phyloP scores from a whole-genome alignment of 208 protist genomes.

The Trypanosoma rangeli region DNA sequence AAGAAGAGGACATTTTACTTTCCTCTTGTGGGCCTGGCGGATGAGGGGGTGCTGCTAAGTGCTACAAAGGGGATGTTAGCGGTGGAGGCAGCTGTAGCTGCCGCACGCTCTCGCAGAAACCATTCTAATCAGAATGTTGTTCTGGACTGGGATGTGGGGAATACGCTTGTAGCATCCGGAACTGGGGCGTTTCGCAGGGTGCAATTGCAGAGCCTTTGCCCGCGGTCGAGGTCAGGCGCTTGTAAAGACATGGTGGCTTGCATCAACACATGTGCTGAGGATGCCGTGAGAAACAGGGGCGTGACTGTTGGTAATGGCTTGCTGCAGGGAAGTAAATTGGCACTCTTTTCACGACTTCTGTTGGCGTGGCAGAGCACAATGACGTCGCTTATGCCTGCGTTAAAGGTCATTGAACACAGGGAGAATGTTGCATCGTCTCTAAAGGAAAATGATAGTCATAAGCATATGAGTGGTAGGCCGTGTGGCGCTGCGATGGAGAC shows the following conservation, averaged over 20 bases:
- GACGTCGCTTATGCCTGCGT: slow-evolving; percentile 1
- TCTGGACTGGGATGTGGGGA: slow-evolving; percentile 51
- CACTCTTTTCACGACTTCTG: slow-evolving; percentile 17
- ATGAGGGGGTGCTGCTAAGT: slow-evolving; percentile 34
- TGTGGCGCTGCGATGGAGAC: not conserved
- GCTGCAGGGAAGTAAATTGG: not conserved
- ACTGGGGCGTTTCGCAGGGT: not conserved
- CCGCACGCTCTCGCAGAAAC: not conserved
- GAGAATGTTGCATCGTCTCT: slow-evolving; percentile 21
- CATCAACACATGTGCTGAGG: slow-evolving; percentile 8
- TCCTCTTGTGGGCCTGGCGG: slow-evolving; percentile 47
- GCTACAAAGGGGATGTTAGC: slow-evolving; percentile 28
- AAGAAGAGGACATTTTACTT: slow-evolving; percentile 42
- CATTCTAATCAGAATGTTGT: not conserved
- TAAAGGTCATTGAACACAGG: not conserved
- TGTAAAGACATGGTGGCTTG: slow-evolving; percentile 1
- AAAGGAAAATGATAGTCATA: slow-evolving; percentile 6
- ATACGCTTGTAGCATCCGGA: slow-evolving; percentile 34
- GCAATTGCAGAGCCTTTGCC: slow-evolving; percentile 11
- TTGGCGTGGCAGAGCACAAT: slow-evolving; percentile 12
- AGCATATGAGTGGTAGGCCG: slow-evolving; percentile 6
- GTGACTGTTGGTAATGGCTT: not conserved
- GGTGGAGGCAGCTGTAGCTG: slow-evolving; percentile 17
- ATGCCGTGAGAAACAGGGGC: not conserved
- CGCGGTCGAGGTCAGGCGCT: not conserved